Percentiles rank a stretch among this genome's conserved stretches.
phyloP scores from a whole-genome alignment of 495 filamentous ascomycete species.

The Lasiosphaeria ovina region DNA sequence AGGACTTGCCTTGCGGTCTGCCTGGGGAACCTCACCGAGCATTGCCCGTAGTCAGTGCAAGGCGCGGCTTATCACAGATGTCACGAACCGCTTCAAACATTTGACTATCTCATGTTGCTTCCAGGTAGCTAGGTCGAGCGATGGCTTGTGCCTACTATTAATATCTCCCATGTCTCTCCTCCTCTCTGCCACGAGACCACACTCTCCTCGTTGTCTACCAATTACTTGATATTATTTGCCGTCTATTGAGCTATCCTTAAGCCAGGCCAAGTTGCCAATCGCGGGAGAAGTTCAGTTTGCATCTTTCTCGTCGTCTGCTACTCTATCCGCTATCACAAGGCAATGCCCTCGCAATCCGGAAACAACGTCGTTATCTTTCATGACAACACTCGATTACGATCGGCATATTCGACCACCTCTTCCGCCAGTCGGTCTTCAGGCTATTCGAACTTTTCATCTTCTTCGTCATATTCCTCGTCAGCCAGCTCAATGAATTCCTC shows the following conservation, averaged over 20 bases:
- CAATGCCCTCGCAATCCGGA: conserved; percentile 18
- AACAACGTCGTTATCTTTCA: conserved; percentile 16
- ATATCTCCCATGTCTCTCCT: conserved; percentile 1
- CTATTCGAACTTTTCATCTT: conserved; percentile 11
- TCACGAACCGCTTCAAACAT: not conserved
- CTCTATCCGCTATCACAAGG: not conserved
- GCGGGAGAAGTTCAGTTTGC: not conserved
- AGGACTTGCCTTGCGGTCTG: conserved; percentile 24
- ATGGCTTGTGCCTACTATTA: not conserved
- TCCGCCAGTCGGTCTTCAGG: conserved; percentile 11
- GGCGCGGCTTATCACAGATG: conserved; percentile 3
- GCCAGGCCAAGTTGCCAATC: not conserved
- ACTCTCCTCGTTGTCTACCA: too few species aligned
- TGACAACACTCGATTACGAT: conserved; percentile 3
- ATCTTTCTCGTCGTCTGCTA: not conserved
- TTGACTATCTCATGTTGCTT: not conserved
- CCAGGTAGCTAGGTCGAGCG: not conserved
- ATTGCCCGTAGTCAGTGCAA: conserved; percentile 9
- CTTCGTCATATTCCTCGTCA: conserved; percentile 9
- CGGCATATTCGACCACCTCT: conserved; percentile 9
- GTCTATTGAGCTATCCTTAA: not conserved
- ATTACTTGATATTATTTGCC: too few species aligned
- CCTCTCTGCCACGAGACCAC: not conserved
- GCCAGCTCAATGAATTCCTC: conserved; percentile 16
- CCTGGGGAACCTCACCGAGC: conserved; percentile 22